Evolutionary conservation across 805 yeast species (phyloP), one percentile per base, ranked within the genome.

Genomic region (Ogataea pini): DNA sequence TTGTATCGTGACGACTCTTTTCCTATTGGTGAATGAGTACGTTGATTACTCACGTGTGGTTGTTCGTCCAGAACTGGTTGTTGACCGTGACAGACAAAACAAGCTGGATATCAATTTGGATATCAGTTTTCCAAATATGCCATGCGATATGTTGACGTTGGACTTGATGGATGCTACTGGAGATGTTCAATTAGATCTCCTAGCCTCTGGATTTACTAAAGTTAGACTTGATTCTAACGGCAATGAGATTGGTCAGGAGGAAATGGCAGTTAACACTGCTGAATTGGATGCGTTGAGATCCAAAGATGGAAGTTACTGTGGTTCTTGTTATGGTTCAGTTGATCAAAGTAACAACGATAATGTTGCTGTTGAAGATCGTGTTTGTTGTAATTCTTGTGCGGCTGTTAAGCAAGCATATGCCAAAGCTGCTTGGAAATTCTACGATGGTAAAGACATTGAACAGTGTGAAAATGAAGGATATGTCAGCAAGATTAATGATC

Each of bases 381-480:
- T 75, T 22, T 89, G 96, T 69, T 92, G 99, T 70, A 86, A 89
- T 64, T 78, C 86, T 22, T 92, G 99, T 73, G 86, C 78, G 36
- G 80, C 88, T 36, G 96, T 92, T 22, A 82, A 80, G 54, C 67
- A 73, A 54, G 97, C 97, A 0, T 94, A 92, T 64, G 84, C 86
- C 17, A 76, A 75, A 13, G 76, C 72, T 14, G 83, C 80, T 29
- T 94, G 98, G 98, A 91, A 86, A 2, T 92, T 94, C 68, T 86
- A 72, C 59, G 98, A 92, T 65, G 98, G 98, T 49, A 72, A 78
- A 47, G 82, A 87, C 50, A 82, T 94, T 50, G 89, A 82, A 53
- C 98, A 92, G 69, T 92, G 99, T 76, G 96, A 89, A 63, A 72
- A 72, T 12, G 96, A 89, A 65, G 94, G 96, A 6, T 90, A 88